Percentiles rank a stretch among this genome's conserved stretches.
Conservation (phyloP, 768 basidiomycete species). For the Mycena indigotica region DNA sequence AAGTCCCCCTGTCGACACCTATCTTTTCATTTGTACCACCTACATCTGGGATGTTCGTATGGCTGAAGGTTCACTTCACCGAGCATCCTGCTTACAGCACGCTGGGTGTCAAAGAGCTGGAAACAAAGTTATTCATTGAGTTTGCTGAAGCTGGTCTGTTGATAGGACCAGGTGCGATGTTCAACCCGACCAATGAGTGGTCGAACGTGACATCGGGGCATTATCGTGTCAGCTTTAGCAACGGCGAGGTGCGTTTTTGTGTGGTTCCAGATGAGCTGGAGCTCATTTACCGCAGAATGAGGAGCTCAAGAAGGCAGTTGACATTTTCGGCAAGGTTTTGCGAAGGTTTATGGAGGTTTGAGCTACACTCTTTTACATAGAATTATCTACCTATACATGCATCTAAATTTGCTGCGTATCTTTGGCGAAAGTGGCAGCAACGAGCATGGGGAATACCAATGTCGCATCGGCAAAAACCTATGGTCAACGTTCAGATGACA, state of each 20-base stretch:
- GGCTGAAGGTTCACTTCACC: conserved; percentile 67
- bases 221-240: conserved; percentile 61
- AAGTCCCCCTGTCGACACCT: conserved; percentile 31
- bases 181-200: conserved; percentile 35
- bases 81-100: conserved; percentile 48
- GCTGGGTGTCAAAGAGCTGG: conserved; percentile 44
- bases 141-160: conserved; percentile 55
- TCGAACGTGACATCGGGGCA: conserved; percentile 41
- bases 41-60: conserved; percentile 82
- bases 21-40: conserved; percentile 76
- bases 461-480: conserved; percentile 96
- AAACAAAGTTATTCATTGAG: conserved; percentile 60
- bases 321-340: conserved; percentile 47
- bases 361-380: conserved; percentile 4
- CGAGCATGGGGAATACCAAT: conserved; percentile 90
- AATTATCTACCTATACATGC: conserved; percentile 3
- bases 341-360: conserved; percentile 42
- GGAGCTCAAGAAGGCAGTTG: conserved; percentile 49
- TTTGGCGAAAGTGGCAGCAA: conserved; percentile 90
- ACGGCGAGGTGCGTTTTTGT: conserved; percentile 41
- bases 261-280: neutral
- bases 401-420: conserved; percentile 26
- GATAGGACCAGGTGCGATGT: conserved; percentile 37
- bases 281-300: conserved; percentile 28
- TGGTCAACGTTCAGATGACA: conserved; percentile 25